These are phyloP conservation scores for Alternaria arbusti DNA, from an alignment of 2,329 filamentous ascomycete species.

Conservation along the genomic window DNA sequence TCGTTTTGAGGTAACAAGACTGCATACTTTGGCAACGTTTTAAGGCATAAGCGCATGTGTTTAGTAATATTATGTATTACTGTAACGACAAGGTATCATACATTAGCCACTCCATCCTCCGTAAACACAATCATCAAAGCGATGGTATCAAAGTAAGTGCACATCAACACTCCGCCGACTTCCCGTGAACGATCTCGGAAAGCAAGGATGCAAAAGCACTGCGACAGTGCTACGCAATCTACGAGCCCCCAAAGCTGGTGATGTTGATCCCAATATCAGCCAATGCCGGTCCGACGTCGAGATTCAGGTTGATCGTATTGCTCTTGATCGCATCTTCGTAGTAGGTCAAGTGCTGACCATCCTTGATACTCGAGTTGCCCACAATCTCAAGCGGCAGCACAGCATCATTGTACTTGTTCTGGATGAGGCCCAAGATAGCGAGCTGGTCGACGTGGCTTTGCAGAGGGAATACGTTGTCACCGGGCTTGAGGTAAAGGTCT, in stretches of 20 bases:
- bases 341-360: constrained; percentile 61
- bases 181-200: neutral
- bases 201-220: neutral
- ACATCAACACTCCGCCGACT: neutral
- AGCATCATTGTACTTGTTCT: constrained; percentile 59
- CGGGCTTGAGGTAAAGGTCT: constrained; percentile 65
- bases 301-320: constrained; percentile 59
- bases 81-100: constrained; percentile 4
- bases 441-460: constrained; percentile 61
- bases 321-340: constrained; percentile 62
- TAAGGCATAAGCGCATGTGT: too few relatives aligned
- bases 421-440: constrained; percentile 55
- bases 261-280: constrained; percentile 34
- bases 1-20: too few relatives aligned
- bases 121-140: neutral
- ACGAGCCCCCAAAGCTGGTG: constrained; percentile 15
- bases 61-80: neutral
- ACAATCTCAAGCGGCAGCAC: constrained; percentile 62
- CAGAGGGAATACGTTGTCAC: constrained; percentile 63
- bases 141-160: neutral
- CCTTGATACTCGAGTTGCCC: constrained; percentile 60
- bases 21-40: too few relatives aligned
- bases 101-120: neutral
- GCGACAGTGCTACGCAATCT: neutral
- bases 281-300: constrained; percentile 52